phyloP scores from a whole-genome alignment of 1,284 basidiomycete species.

The Tausonia pullulans region DNA sequence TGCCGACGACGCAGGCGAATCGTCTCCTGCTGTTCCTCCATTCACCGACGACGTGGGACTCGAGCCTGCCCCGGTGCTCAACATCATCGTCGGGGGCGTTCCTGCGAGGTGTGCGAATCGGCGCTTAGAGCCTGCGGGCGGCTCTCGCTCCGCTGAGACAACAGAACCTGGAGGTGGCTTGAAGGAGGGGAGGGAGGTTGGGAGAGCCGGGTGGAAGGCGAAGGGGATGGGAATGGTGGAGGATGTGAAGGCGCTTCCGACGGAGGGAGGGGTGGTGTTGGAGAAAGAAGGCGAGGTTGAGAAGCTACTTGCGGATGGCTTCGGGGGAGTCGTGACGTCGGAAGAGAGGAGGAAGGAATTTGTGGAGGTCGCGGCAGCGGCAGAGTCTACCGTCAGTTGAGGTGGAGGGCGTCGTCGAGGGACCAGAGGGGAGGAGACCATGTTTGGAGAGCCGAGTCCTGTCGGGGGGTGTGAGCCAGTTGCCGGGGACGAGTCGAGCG shows the following conservation, averaged over 20 bases:
- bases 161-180: background rate
- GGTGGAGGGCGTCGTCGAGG: background rate
- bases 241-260: background rate
- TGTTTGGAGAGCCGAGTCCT: background rate
- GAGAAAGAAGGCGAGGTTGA: too few species aligned
- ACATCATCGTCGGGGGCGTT: too few species aligned
- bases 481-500: background rate
- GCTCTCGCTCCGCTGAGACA: background rate
- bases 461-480: background rate
- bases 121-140: constrained; percentile 5
- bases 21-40: too few species aligned
- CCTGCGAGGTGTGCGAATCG: background rate
- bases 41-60: too few species aligned
- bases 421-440: constrained; percentile 9
- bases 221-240: background rate
- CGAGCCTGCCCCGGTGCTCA: too few species aligned
- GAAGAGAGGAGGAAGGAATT: too few species aligned
- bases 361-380: too few species aligned
- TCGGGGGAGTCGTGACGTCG: too few species aligned
- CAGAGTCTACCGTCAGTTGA: too few species aligned
- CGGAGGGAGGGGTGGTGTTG: too few species aligned
- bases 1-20: too few species aligned
- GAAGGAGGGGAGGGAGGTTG: background rate
- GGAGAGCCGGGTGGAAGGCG: background rate
- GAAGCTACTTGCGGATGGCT: too few species aligned